Evolutionary conservation across 2,329 filamentous ascomycete genomes (phyloP).

Genomic region (Epichloe sp.): DNA sequence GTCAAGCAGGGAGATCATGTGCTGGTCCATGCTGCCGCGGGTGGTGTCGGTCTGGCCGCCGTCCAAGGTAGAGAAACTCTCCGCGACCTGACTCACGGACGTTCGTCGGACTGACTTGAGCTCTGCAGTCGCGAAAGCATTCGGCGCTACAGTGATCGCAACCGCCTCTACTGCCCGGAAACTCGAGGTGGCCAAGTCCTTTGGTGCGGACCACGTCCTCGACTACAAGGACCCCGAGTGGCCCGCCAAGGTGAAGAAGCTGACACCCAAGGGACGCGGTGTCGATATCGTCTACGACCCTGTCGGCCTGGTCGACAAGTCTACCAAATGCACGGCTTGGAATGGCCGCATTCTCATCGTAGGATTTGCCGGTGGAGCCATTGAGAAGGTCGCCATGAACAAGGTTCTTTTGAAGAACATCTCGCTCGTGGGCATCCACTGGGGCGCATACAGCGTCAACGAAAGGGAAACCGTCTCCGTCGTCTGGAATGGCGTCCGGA

Average conservation of each 20-base stretch:
- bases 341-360: slow-evolving; percentile 80
- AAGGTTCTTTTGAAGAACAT: slow-evolving; percentile 91
- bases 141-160: slow-evolving; percentile 83
- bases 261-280: slow-evolving; percentile 58
- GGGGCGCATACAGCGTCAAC: slow-evolving; percentile 69
- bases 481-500: slow-evolving; percentile 76
- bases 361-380: slow-evolving; percentile 62
- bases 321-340: slow-evolving; percentile 86
- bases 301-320: slow-evolving; percentile 76
- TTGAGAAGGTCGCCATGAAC: slow-evolving; percentile 89
- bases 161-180: slow-evolving; percentile 76
- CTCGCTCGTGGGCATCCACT: slow-evolving; percentile 76
- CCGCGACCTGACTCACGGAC: neutral
- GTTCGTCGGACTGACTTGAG: neutral
- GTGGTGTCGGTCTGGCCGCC: slow-evolving; percentile 80
- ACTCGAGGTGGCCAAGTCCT: slow-evolving; percentile 61
- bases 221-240: slow-evolving; percentile 58
- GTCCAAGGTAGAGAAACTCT: slow-evolving; percentile 48
- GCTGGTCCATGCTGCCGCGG: slow-evolving; percentile 82
- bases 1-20: slow-evolving; percentile 75
- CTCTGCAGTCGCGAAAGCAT: slow-evolving; percentile 65
- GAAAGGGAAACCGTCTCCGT: slow-evolving; percentile 55
- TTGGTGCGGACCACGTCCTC: slow-evolving; percentile 73
- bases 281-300: slow-evolving; percentile 95
- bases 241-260: slow-evolving; percentile 57